Evolutionary conservation across 2,329 filamentous ascomycete species (phyloP).

Genomic region (Trichoderma breve): DNA sequence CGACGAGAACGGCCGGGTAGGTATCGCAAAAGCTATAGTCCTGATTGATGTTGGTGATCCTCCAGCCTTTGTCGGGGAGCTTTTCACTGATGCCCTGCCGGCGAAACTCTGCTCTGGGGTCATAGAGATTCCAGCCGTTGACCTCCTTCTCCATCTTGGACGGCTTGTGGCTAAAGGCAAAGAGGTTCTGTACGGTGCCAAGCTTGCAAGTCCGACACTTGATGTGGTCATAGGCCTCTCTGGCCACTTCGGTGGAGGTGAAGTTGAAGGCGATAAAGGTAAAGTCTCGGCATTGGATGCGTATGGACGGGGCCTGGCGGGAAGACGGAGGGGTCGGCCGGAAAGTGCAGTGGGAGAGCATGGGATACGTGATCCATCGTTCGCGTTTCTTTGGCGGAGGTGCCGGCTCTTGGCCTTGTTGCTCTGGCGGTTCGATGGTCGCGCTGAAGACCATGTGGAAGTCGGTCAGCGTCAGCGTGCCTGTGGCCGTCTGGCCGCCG

Average conservation of each 20-base stretch:
- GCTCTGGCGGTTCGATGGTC: slow-evolving; percentile 33
- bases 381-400: slow-evolving; percentile 51
- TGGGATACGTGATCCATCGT: slow-evolving; percentile 92
- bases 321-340: slow-evolving; percentile 69
- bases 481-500: slow-evolving; percentile 55
- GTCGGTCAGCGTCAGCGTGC: slow-evolving; percentile 60
- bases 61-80: slow-evolving; percentile 76
- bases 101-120: slow-evolving; percentile 79
- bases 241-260: slow-evolving; percentile 66
- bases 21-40: slow-evolving; percentile 91
- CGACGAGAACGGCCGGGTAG: slow-evolving; percentile 80
- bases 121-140: slow-evolving; percentile 81
- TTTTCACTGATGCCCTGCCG: slow-evolving; percentile 85
- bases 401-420: slow-evolving; percentile 24
- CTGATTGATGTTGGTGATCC: slow-evolving; percentile 83
- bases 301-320: slow-evolving; percentile 74
- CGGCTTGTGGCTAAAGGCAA: slow-evolving; percentile 84
- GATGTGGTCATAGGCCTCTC: slow-evolving; percentile 86
- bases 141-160: slow-evolving; percentile 69
- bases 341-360: slow-evolving; percentile 78
- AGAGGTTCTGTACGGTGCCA: slow-evolving; percentile 80
- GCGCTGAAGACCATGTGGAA: slow-evolving; percentile 59
- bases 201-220: slow-evolving; percentile 77
- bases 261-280: slow-evolving; percentile 93
- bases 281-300: slow-evolving; percentile 89